Evolutionary conservation across 306 rosid genomes (phyloP), one percentile per base, ranked within the genome.

Genomic region (Amphicarpaea edgeworthii): DNA sequence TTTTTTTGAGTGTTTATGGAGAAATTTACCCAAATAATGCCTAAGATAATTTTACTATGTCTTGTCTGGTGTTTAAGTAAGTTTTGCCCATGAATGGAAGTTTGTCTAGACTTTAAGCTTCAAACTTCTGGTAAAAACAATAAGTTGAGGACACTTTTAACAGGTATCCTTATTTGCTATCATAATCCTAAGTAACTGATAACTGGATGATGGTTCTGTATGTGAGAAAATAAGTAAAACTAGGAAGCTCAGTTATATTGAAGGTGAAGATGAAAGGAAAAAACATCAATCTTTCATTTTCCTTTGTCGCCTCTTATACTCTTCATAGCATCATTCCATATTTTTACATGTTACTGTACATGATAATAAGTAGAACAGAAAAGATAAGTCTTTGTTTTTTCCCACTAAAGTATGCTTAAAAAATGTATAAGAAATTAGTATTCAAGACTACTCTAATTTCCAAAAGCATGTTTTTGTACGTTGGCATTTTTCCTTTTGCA

Each of bases 391-490:
- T 42, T 28, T 28, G 34, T 42, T 73, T 28, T 58, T 5, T 73
- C 26, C 17, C 32, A 6, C 15, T 7, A 17, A 45, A 28, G 3
- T 6, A 1, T 42, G 53, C 65, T 53, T 72, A 7, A 40, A 61
- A 72, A 72, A 43, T 40, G 54, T 55, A 7, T 23, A 8, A 17
- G 61, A 62, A 61, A 28, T 43, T 20, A 50, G 50, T n/a, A 21
- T n/a, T 21, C 28, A 62, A 75, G 43, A 75, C 72, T n/a, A 50
- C 19, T 43, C 38, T 61, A 45, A 74, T 75, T 37, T 76, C 43
- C 12, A 7, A 28, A 32, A 57, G 8, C 45, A 42, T 61, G n/a
- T 75, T 54, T 17, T 60, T 16, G 15, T 43, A n/a, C 51, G 40
- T 46, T 78, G 45, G 14, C 12, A 12, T 21, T 43, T 67, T 59